Base-by-base conservation (phyloP, 164 flowering plant species). In the Nymphaea colorata region DNA sequence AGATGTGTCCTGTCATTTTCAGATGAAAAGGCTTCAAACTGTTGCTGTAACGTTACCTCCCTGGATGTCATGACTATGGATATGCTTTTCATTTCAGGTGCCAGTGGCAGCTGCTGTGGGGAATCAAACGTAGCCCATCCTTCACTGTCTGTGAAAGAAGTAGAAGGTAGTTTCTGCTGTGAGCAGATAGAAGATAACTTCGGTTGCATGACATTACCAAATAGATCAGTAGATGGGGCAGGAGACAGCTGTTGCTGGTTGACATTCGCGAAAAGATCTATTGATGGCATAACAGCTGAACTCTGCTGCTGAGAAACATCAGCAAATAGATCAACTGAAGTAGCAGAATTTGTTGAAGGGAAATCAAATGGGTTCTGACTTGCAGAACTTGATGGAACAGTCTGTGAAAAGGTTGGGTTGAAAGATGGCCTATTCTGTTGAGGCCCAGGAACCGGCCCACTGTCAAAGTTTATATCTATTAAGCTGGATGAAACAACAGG, bases 61-160 rank as follows among this genome's bases (percentile, higher is more conserved):
- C 41, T 71, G 57, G 77, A 43, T 70, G 82, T 44, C 18, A 70
- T 4, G n/a, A 44, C 43, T 65, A 73, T 44, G 44, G 73, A 61
- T 64, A 44, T 44, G 73, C 67, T 72, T 53, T 72, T 73, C 61
- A 44, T 68, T 47, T 70, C 77, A 41, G 68, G 62, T 44, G 44
- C 43, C 64, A 80, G 55, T 45, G 81, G 47, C 12, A 67, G 44
- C 51, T 74, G 77, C 62, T 75, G 82, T 74, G 90, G 82, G 61
- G 75, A 69, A 75, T 94, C 97, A 85, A 94, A 94, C 61, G 97
- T 91, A 5, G 99, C 99, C 99, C 99, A 94, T 71, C 97, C 99
- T 77, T 76, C 92, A 77, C 85, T 81, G 60, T 79, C 76, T 7
- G 81, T 74, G 5, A 65, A 71, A 47, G 82, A 75, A 12, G 47